Percentiles rank a stretch among this genome's conserved stretches.
phyloP scores from a whole-genome alignment of 345 rosid genomes.

The Turritis glabra region DNA sequence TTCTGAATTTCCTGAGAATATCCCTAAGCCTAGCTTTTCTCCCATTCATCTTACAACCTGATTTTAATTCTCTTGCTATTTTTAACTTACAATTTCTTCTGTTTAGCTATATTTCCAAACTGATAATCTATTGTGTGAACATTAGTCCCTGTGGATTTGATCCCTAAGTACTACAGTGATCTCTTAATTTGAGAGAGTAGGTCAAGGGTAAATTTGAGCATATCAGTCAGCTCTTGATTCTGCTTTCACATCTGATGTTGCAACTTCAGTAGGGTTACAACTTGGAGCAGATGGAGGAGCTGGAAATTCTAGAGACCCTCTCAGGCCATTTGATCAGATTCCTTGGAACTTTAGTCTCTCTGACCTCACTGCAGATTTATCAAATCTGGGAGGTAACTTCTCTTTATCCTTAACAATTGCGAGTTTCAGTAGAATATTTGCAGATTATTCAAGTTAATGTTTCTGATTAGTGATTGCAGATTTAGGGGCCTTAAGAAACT shows the following conservation, averaged over 20 bases:
- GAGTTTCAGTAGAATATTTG: neutral
- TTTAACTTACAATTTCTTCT: too few relatives aligned
- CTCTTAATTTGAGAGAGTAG: too few relatives aligned
- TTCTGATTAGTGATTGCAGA: conserved; percentile 52
- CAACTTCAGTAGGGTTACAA: conserved; percentile 82
- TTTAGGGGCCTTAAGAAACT: conserved; percentile 89
- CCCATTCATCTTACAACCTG: too few relatives aligned
- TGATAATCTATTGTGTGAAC: too few relatives aligned
- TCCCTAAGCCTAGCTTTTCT: too few relatives aligned
- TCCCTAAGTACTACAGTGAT: too few relatives aligned
- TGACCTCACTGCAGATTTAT: conserved; percentile 90
- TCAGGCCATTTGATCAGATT: conserved; percentile 86
- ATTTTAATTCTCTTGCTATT: too few relatives aligned
- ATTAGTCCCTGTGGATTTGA: too few relatives aligned
- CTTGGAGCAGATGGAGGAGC: conserved; percentile 75
- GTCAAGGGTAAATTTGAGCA: too few relatives aligned
- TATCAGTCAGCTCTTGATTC: conserved; percentile 86
- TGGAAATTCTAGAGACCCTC: conserved; percentile 74
- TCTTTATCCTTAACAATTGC: neutral
- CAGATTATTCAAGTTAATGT: neutral
- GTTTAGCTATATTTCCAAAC: too few relatives aligned
- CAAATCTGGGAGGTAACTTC: conserved; percentile 85
- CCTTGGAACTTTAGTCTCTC: conserved; percentile 95
- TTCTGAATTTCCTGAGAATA: too few relatives aligned
- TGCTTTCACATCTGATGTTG: conserved; percentile 89